Conservation (phyloP, 257 asterid genomes). For the Haberlea rhodopensis region DNA sequence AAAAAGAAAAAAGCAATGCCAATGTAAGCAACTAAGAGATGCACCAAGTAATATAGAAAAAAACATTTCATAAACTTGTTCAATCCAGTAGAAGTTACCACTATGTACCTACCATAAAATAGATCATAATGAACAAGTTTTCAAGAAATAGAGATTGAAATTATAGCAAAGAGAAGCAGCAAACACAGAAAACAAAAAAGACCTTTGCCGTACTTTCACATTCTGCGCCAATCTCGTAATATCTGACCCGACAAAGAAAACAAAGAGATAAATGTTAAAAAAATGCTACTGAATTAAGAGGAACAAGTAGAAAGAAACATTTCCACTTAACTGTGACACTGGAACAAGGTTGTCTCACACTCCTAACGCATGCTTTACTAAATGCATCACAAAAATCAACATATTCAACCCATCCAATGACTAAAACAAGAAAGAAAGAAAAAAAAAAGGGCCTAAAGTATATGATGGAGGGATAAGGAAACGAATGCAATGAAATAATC, state of each 20-base stretch:
- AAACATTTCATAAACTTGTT: neutral
- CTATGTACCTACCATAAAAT: neutral
- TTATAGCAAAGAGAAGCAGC: neutral
- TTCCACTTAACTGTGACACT: neutral
- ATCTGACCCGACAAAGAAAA: conserved; percentile 40
- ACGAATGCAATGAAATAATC: too few species aligned
- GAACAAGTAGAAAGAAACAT: neutral
- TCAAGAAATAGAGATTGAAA: neutral
- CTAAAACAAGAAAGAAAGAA: neutral
- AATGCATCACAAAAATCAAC: conserved; percentile 6
- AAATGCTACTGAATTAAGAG: neutral
- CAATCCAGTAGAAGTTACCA: neutral
- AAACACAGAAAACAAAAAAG: conserved; percentile 16
- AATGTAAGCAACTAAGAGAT: neutral
- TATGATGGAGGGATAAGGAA: neutral
- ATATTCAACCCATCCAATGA: neutral
- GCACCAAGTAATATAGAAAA: neutral
- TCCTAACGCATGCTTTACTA: neutral
- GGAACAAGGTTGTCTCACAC: neutral
- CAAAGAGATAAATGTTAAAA: conserved; percentile 4
- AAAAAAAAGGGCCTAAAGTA: neutral
- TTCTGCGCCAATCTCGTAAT: conserved; percentile 80
- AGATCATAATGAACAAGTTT: neutral
- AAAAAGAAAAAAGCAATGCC: neutral
- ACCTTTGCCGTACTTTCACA: conserved; percentile 97